These are phyloP conservation scores for Acrodontium crateriforme DNA, from an alignment of 2,329 filamentous ascomycete genomes.

Conservation along the genomic window DNA sequence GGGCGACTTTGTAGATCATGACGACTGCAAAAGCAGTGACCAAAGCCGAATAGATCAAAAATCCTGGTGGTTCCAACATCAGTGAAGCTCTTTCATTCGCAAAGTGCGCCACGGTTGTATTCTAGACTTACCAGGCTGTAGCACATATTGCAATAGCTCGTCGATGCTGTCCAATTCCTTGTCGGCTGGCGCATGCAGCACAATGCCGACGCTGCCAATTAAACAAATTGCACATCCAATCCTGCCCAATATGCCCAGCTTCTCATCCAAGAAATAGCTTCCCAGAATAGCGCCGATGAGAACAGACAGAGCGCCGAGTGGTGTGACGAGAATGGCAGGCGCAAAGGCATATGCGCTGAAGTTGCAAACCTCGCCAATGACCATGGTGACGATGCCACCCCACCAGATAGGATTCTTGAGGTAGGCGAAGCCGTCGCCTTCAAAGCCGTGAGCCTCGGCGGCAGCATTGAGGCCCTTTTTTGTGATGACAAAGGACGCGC, in stretches of 20 bases:
- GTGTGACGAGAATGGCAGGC: slow-evolving; percentile 94
- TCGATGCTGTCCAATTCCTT: slow-evolving; percentile 84
- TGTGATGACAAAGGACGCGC: slow-evolving; percentile 81
- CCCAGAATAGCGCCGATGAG: slow-evolving; percentile 87
- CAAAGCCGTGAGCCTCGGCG: slow-evolving; percentile 83
- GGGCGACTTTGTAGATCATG: slow-evolving; percentile 94
- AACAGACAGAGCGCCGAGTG: slow-evolving; percentile 83
- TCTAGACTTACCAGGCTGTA: slow-evolving; percentile 63
- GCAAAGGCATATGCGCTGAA: slow-evolving; percentile 98
- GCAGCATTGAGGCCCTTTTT: slow-evolving; percentile 95
- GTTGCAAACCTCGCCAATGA: slow-evolving; percentile 86
- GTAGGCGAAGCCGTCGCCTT: slow-evolving; percentile 92
- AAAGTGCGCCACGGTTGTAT: slow-evolving; percentile 1
- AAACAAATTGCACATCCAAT: slow-evolving; percentile 92
- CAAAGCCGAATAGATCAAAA: slow-evolving; percentile 69
- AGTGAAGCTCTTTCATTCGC: neutral
- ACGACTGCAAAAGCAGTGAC: slow-evolving; percentile 74
- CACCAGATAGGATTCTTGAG: slow-evolving; percentile 94
- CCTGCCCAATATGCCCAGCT: slow-evolving; percentile 79
- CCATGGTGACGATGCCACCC: slow-evolving; percentile 83
- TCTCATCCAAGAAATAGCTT: slow-evolving; percentile 85
- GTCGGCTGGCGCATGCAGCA: slow-evolving; percentile 90
- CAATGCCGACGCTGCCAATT: slow-evolving; percentile 92
- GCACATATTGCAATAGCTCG: slow-evolving; percentile 77
- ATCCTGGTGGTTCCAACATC: slow-evolving; percentile 43